A percentile compares a stretch with the other conserved stretches of the same genome.
Evolutionary conservation across 441 rosid genomes (phyloP).

Genomic region (Biscutella laevigata): DNA sequence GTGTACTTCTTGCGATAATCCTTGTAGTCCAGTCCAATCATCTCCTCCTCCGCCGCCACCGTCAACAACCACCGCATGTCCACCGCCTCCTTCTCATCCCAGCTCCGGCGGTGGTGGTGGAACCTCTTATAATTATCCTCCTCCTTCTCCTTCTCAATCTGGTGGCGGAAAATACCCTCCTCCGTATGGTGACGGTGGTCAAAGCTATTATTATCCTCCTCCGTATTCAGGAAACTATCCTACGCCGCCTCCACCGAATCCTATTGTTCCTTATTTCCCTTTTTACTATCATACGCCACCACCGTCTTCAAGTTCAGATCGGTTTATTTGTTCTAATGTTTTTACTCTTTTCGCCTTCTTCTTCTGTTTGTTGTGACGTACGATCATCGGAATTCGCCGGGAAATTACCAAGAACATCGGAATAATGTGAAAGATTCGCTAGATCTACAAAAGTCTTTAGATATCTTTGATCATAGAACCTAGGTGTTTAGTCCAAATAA

Average conservation of each 20-base stretch:
- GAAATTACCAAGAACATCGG: not conserved
- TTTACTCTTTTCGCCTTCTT: constrained; percentile 10
- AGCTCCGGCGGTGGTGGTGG: constrained; percentile 30
- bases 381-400: not conserved
- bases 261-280: constrained; percentile 85
- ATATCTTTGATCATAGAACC: constrained; percentile 7
- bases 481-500: constrained; percentile 13
- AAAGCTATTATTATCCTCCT: constrained; percentile 53
- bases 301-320: constrained; percentile 36
- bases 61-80: constrained; percentile 36
- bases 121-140: constrained; percentile 36
- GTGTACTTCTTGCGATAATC: constrained; percentile 75
- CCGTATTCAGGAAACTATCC: constrained; percentile 46
- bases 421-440: constrained; percentile 39
- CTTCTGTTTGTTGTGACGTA: constrained; percentile 25
- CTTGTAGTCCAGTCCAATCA: constrained; percentile 39
- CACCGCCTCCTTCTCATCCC: constrained; percentile 71
- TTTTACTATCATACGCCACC: constrained; percentile 72
- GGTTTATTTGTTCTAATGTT: constrained; percentile 10
- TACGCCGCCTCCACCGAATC: constrained; percentile 80
- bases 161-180: constrained; percentile 47
- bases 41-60: constrained; percentile 44
- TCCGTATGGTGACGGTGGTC: constrained; percentile 42
- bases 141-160: constrained; percentile 58
- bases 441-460: constrained; percentile 36